Evolutionary conservation across 2,329 filamentous ascomycete species (phyloP), one percentile per base, ranked within the genome.

Genomic region (Aspergillus alliaceus): DNA sequence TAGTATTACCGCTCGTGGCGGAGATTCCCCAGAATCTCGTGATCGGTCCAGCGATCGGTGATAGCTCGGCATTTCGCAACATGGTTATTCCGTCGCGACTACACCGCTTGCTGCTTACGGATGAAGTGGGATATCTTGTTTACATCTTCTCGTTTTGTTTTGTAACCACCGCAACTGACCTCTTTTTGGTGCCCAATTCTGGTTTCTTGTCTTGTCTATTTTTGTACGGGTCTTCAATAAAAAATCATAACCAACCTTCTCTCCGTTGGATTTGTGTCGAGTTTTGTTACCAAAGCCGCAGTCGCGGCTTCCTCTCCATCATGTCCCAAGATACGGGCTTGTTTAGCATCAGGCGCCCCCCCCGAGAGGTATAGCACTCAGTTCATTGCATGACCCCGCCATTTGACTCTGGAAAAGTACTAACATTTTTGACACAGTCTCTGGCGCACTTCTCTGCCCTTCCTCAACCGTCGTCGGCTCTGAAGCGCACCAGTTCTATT

Each of bases 241-340:
- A 44, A 25, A n/a, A n/a, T n/a, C n/a, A n/a, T n/a, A n/a, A n/a
- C n/a, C n/a, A n/a, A n/a, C n/a, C n/a, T n/a, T n/a, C n/a, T n/a
- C n/a, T n/a, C n/a, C n/a, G n/a, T n/a, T n/a, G n/a, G n/a, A n/a
- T 40, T 32, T 34, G 24, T 7, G 31, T 39, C 44, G 14, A n/a
- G 25, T 15, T 25, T 37, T 25, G 2, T 20, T 20, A n/a, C 18
- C 22, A 29, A 40, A 39, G 66, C 68, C 67, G 65, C 68, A 57
- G 56, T 64, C 51, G 69, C 66, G 68, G 70, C 65, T 62, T 63
- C 59, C 56, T 59, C 35, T 56, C 59, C 74, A 81, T 60, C 70
- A 96, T 96, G 91, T 91, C 91, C 79, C 90, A 95, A 79, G 91
- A 96, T 70, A 86, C 87, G 60, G 90, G 90, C 70, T 82, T 95